Evolutionary conservation across 257 asterid genomes (phyloP).

Genomic region (Mitragyna speciosa): DNA sequence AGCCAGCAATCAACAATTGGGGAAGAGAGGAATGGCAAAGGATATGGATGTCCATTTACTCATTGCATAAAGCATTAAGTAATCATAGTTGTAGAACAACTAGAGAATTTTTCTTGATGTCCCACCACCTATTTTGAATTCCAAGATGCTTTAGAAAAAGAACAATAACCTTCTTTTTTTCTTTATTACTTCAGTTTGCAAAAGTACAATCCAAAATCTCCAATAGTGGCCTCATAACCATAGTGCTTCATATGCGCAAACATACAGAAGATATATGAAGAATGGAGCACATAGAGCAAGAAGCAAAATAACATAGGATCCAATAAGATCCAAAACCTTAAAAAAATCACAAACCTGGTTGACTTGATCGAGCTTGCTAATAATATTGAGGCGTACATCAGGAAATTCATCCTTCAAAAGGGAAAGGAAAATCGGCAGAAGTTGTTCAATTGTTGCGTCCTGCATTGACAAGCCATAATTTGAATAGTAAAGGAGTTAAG

Average conservation of each 20-base stretch:
- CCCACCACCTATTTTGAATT: neutral
- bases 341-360: slow-evolving; percentile 59
- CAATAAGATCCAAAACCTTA: slow-evolving; percentile 2
- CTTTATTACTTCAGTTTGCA: neutral
- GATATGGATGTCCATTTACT: neutral
- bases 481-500: neutral
- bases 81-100: neutral
- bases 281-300: neutral
- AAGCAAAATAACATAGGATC: neutral
- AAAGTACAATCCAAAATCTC: neutral
- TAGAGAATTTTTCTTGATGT: neutral
- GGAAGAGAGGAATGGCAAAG: neutral
- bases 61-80: neutral
- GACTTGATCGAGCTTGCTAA: slow-evolving; percentile 90
- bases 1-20: neutral
- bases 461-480: slow-evolving; percentile 26
- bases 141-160: neutral
- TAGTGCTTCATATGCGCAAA: neutral
- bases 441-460: slow-evolving; percentile 88
- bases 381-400: slow-evolving; percentile 81
- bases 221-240: neutral
- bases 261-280: neutral
- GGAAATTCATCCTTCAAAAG: slow-evolving; percentile 86
- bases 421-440: slow-evolving; percentile 80
- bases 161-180: neutral